Base-by-base conservation (phyloP, 257 asterid species). In the Fraxinus quadrangulata region DNA sequence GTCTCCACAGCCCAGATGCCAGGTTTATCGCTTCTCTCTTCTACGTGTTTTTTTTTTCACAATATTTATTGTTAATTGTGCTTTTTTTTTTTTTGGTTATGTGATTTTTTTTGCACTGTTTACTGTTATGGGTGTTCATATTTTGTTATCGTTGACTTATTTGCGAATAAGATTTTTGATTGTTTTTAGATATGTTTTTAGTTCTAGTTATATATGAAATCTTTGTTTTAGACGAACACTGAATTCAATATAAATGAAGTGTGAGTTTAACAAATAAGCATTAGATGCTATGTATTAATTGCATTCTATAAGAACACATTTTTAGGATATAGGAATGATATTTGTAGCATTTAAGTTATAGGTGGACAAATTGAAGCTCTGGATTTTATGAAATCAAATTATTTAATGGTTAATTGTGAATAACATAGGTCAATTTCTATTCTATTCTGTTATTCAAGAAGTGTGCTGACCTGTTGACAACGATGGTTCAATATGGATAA, bases 1-100 rank as follows among this genome's bases (percentile, higher is more conserved):
- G 77, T 77, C 40, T 80, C 86, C 89, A 80, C 79, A 56, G 95
- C 98, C 81, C 98, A 93, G 89, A 90, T 82, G 86, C 96, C 97
- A 90, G 99, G 99, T 96, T 70, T 70, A 33, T 77, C 76, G 77
- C 63, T 75, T 59, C 34, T 34, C 16, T 21, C 26, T 75, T n/a
- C 1, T 42, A 1, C 4, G 65, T 69, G 21, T 71, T 2, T 69
- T 39, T 71, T 59, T 79, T 34, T 56, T 26, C 74, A 33, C 31
- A 67, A 51, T 10, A 67, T 66, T 79, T 67, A 36, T 68, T 33
- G 6, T 13, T 14, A 13, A 2, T 3, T 4, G 19, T 14, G 6
- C 14, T 70, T 0, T 4, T 17, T 54, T 2, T 23, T 19, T 24
- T 2, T 23, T 19, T 24, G 79, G 76, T 61, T 80, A 59, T 73